These are phyloP conservation scores for Hordeum marinum DNA, from an alignment of 176 grass and related monocot species.

Conservation along the genomic window DNA sequence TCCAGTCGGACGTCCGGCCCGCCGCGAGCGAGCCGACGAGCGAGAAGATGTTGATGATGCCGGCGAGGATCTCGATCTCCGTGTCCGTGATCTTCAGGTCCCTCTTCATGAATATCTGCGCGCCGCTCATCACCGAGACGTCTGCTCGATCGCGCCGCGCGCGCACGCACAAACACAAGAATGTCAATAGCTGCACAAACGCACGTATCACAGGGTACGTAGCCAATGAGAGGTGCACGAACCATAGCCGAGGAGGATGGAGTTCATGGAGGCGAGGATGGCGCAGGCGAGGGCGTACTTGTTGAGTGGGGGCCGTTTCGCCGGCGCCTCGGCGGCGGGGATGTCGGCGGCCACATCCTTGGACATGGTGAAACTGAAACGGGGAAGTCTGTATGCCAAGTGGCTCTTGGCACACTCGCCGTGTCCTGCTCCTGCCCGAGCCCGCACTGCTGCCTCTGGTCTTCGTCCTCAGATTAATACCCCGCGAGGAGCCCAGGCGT, in stretches of 20 bases:
- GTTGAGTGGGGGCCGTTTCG: slow-evolving; percentile 41
- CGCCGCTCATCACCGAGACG: slow-evolving; percentile 84
- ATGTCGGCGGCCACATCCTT: slow-evolving; percentile 13
- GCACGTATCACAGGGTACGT: not conserved
- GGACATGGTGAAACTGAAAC: slow-evolving; percentile 17
- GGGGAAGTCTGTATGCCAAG: not conserved
- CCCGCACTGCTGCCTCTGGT: not conserved
- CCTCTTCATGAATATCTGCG: slow-evolving; percentile 54
- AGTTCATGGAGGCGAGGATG: slow-evolving; percentile 69
- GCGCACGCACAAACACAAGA: not conserved
- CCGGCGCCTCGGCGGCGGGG: slow-evolving; percentile 32
- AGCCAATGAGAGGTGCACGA: not conserved
- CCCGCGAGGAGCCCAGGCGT: not conserved
- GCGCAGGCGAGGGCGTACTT: slow-evolving; percentile 68
- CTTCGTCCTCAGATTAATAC: not conserved
- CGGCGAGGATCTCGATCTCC: slow-evolving; percentile 71
- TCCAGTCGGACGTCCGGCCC: slow-evolving; percentile 78
- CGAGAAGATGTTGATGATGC: slow-evolving; percentile 84
- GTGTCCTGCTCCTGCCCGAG: not conserved
- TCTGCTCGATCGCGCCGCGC: not conserved
- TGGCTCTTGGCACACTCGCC: not conserved
- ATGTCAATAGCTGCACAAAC: not conserved
- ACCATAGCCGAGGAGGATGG: slow-evolving; percentile 88
- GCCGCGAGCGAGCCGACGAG: slow-evolving; percentile 76
- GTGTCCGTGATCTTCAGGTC: slow-evolving; percentile 64